Base-by-base conservation (phyloP, 208 protist genomes). In the Porcisia deanei region DNA sequence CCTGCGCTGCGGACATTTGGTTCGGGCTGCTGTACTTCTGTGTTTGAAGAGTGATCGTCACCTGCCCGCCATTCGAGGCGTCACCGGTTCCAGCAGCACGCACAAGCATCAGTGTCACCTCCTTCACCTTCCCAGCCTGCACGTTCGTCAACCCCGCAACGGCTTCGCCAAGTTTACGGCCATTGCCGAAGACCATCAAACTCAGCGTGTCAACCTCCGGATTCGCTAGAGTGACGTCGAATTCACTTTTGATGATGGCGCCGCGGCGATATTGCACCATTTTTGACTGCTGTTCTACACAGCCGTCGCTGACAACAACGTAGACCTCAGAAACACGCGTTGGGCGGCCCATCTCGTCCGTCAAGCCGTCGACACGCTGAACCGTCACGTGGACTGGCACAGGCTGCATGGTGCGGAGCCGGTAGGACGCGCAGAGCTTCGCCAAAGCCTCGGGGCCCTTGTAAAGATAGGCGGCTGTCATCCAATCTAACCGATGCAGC, bases 401-500 rank as follows among this genome's bases (percentile, higher is more conserved):
- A 8, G 82, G 74, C n/a, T 71, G 57, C 12, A 71, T 54, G 2
- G 68, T 76, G 70, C 71, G 70, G 55, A 55, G 53, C 4, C 64
- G 69, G 58, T 74, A 81, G 2, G 52, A 76, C 49, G 55, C 43
- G 49, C 69, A 75, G 72, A 78, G 69, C 71, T 78, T 66, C 45
- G 60, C 41, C 79, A 76, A 71, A 18, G 49, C 68, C 60, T 63
- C 55, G 2, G 74, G 54, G 0, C 74, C 57, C n/a, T 79, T 78
- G 60, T 82, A 54, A 34, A 74, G 63, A 54, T 80, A 69, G 43
- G 73, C 66, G 30, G 58, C 65, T 41, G 74, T 75, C 77, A 92
- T 83, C 89, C 90, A 96, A 73, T 96, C 90, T 30, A 94, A 79
- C 57, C 89, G 87, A 75, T 96, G 92, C 67, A 96, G 83, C 76